Base-by-base conservation (phyloP, 352 stramenopile genomes). In the Phytophthora pluvialis region DNA sequence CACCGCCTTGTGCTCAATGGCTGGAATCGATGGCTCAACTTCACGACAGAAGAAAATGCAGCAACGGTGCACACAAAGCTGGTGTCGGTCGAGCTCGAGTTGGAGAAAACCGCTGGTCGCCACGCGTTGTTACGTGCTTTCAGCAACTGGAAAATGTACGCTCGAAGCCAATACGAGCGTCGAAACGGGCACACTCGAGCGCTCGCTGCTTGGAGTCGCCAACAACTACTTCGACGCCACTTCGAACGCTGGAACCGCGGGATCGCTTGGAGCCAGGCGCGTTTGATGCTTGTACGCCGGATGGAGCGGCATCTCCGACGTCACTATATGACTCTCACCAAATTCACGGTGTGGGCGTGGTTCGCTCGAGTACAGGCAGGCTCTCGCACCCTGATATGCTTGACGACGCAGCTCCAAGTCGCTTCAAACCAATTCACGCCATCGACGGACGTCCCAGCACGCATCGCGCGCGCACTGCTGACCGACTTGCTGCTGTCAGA, bases 291-390 rank as follows among this genome's bases (percentile, higher is more conserved):
- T 15, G 31, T 52, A 45, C 16, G 10, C 40, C 29, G 15, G 35
- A 67, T 86, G 16, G 26, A 67, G 11, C 50, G 65, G 1, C 52
- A 55, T 29, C 21, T 89, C 26, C 51, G 48, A 6, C 76, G 63
- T 16, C 77, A 83, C 48, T 56, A 42, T 9, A 29, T 16, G 1
- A 21, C 60, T 0, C 43, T 75, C 15, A 47, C 47, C 9, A 77
- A 70, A 13, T 74, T 67, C 43, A 60, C 80, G 15, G 33, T 88
- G 10, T 89, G 80, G 78, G 42, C 43, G n/a, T 89, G 80, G 80
- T 77, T 88, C 40, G 55, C 64, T 3, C 52, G 39, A 16, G 51
- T 71, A 3, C 77, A 83, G 26, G 15, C 32, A 35, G 62, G 64
- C 18, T 80, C 75, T 6, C 49, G 33, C 0, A 44, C 63, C 5